Percentiles rank a stretch among this genome's conserved stretches.
Conservation (phyloP, 805 yeast species). For the Phaffomyces opuntiae region DNA sequence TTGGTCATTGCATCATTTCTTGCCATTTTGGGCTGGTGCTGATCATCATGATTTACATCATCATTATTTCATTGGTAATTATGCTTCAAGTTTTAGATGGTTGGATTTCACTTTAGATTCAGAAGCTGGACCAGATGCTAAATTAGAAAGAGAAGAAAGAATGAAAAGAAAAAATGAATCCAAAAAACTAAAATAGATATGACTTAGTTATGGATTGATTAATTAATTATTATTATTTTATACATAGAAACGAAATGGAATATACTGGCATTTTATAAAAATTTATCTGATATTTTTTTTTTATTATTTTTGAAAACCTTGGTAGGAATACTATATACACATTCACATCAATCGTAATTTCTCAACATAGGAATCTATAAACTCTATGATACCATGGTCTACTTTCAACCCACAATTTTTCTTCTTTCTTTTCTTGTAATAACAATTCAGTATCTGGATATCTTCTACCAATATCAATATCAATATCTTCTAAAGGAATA, state of each 20-base stretch:
- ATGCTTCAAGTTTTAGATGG: slow-evolving; percentile 91
- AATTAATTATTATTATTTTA: background rate
- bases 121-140: slow-evolving; percentile 79
- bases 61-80: slow-evolving; percentile 89
- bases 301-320: too few relatives aligned
- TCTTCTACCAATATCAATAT: slow-evolving; percentile 60
- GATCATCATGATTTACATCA: slow-evolving; percentile 97
- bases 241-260: too few relatives aligned
- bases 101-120: slow-evolving; percentile 85
- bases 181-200: slow-evolving; percentile 3
- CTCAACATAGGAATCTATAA: slow-evolving; percentile 54
- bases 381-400: slow-evolving; percentile 40
- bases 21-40: slow-evolving; percentile 97
- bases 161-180: slow-evolving; percentile 28
- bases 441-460: slow-evolving; percentile 51
- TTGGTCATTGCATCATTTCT: slow-evolving; percentile 81
- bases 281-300: too few relatives aligned
- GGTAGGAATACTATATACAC: too few relatives aligned
- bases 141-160: slow-evolving; percentile 58
- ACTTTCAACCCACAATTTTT: slow-evolving; percentile 37
- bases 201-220: background rate
- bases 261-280: too few relatives aligned
- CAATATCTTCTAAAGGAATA: slow-evolving; percentile 41
- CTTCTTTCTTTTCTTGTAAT: slow-evolving; percentile 49
- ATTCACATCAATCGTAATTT: background rate